phyloP scores from a whole-genome alignment of 495 filamentous ascomycete species.

The Apodospora peruviana region DNA sequence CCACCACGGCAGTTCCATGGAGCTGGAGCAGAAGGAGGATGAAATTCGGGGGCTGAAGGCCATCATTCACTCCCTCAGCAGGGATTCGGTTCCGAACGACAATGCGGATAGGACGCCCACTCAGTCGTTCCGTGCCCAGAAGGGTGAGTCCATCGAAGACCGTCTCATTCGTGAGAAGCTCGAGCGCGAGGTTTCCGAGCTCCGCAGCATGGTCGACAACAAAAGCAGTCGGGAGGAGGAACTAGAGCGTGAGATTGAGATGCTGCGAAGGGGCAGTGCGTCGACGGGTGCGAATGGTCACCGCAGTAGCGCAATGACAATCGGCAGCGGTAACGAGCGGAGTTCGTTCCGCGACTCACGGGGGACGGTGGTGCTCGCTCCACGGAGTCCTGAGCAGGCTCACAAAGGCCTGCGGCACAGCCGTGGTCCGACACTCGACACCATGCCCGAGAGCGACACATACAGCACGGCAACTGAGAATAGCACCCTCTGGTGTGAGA shows the following conservation, averaged over 20 bases:
- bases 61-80: conserved; percentile 90
- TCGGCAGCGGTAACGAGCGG: conserved; percentile 41
- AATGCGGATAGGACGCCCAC: conserved; percentile 37
- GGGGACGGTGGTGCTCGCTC: conserved; percentile 49
- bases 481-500: conserved; percentile 84
- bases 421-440: conserved; percentile 42
- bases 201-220: conserved; percentile 61
- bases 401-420: conserved; percentile 33
- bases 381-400: conserved; percentile 29
- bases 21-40: conserved; percentile 91
- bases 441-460: conserved; percentile 68
- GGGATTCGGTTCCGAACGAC: conserved; percentile 56
- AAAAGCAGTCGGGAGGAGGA: conserved; percentile 81
- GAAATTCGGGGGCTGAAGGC: conserved; percentile 96
- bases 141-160: conserved; percentile 52
- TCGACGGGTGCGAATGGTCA: conserved; percentile 19
- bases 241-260: conserved; percentile 79
- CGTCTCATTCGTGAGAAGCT: conserved; percentile 56
- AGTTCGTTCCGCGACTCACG: conserved; percentile 55
- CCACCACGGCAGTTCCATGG: conserved; percentile 50
- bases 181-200: conserved; percentile 71
- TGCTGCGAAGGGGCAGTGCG: conserved; percentile 44
- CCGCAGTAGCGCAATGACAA: conserved; percentile 47
- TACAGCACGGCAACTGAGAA: conserved; percentile 68
- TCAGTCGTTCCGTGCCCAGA: conserved; percentile 31